phyloP scores from a whole-genome alignment of 225 moss, liverwort and hornwort species.

The Straminergon stramineum region DNA sequence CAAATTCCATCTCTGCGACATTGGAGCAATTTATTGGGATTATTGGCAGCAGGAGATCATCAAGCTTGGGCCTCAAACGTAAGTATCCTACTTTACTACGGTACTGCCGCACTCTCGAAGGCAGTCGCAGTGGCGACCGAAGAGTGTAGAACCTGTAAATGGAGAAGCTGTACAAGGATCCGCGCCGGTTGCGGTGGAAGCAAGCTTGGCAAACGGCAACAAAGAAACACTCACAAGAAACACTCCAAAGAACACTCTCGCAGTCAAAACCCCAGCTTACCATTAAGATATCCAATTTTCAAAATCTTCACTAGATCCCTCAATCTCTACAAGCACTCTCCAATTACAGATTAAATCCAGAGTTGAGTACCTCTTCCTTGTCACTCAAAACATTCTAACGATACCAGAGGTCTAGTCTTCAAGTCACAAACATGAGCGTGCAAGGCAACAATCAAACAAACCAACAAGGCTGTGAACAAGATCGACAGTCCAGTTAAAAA shows the following conservation, averaged over 20 bases:
- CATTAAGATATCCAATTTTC: not conserved
- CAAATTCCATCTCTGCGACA: not conserved
- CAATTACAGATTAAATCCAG: not conserved
- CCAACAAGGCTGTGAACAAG: not conserved
- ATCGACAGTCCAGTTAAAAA: not conserved
- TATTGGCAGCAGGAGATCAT: not conserved
- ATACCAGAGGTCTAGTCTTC: not conserved
- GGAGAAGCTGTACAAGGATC: not conserved
- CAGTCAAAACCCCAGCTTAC: not conserved
- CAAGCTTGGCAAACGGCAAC: conserved; percentile 6
- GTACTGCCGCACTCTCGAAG: not conserved
- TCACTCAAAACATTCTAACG: not conserved
- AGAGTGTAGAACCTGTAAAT: not conserved
- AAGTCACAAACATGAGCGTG: not conserved
- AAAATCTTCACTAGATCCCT: not conserved
- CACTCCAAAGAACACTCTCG: no score
- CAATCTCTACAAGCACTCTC: not conserved
- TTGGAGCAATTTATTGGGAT: not conserved
- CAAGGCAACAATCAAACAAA: not conserved
- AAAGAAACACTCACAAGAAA: no score
- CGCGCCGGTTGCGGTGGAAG: not conserved
- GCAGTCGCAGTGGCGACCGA: not conserved
- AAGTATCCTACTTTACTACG: not conserved
- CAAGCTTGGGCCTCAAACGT: not conserved
- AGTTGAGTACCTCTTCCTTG: not conserved